Evolutionary conservation across 2,329 filamentous ascomycete genomes (phyloP), one percentile per base, ranked within the genome.

Genomic region (Xylariaceae sp.): DNA sequence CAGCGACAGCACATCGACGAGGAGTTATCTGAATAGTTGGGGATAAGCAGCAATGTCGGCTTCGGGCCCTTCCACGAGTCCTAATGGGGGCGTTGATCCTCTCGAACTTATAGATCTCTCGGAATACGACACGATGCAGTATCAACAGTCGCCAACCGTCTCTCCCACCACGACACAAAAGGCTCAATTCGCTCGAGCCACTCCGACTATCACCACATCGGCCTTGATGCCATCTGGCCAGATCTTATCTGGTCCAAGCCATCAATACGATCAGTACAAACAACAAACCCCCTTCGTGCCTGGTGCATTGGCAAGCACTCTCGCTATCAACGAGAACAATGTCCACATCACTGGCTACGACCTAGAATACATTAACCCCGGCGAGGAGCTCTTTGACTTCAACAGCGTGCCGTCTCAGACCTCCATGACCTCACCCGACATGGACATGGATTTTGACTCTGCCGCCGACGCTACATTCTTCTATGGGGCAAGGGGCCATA

Each of bases 231-330:
- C 79, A 16, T 67, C 77, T 6, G 67, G 60, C 21, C 78, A 84
- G 50, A 76, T 76, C 17, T 80, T 91, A 61, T 83, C 82, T 38
- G 88, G 83, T 27, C 92, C 93, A 7, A 95, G 89, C 67, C 91
- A 96, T 71, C 88, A 95, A 69, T 97, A 97, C 74, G 88, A 90
- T 61, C 83, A 88, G 63, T 94, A 96, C 73, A 88, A 89, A 71
- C 93, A 98, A 66, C 91, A 96, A 73, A 96, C 93, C 3, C 90
- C 91, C 53, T 83, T 96, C 22, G 88, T 93, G 0, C 85, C 88
- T 1, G 90, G 90, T 51, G 91, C 89, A 42, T 74, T 93, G 52
- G 83, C 85, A 34, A 87, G 81, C 67, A 86, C 91, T 11, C 79
- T 93, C 62, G 86, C 87, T 27, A 79, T 93, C 58, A 90, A 87